Percentiles rank a stretch among this genome's conserved stretches.
These are phyloP conservation scores for Aspergillus sergii DNA, from an alignment of 2,329 filamentous ascomycete genomes.

Conservation along the genomic window DNA sequence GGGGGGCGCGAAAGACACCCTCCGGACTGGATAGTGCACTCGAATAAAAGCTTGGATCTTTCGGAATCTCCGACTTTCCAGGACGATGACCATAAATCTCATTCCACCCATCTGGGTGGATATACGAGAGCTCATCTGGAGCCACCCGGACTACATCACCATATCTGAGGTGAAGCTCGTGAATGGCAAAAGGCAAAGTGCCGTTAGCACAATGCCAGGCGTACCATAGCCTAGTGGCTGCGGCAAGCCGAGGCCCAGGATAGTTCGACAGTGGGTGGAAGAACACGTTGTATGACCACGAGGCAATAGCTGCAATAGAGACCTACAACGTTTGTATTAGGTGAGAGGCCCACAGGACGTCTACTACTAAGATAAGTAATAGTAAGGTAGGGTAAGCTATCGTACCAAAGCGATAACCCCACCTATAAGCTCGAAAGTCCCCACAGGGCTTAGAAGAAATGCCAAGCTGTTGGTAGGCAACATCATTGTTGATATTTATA, in stretches of 20 bases:
- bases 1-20: constrained; percentile 15
- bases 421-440: background rate
- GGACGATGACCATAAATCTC: constrained; percentile 28
- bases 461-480: background rate
- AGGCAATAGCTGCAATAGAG: no score
- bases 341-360: background rate
- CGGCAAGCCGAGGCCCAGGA: constrained; percentile 12
- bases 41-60: constrained; percentile 9
- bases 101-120: constrained; percentile 24
- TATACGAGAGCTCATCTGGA: constrained; percentile 38
- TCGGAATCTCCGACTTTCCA: constrained; percentile 6
- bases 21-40: constrained; percentile 1
- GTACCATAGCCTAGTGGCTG: constrained; percentile 12
- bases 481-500: background rate
- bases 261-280: constrained; percentile 12
- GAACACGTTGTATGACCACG: constrained; percentile 7
- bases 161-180: constrained; percentile 34
- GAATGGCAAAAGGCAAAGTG: constrained; percentile 6
- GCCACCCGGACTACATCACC: constrained; percentile 37
- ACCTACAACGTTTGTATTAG: background rate
- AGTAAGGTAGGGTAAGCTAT: background rate
- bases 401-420: background rate
- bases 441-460: background rate
- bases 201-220: constrained; percentile 7
- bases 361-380: background rate